These are phyloP conservation scores for Phialophora tarda DNA, from an alignment of 2,329 filamentous ascomycete species.

Conservation along the genomic window DNA sequence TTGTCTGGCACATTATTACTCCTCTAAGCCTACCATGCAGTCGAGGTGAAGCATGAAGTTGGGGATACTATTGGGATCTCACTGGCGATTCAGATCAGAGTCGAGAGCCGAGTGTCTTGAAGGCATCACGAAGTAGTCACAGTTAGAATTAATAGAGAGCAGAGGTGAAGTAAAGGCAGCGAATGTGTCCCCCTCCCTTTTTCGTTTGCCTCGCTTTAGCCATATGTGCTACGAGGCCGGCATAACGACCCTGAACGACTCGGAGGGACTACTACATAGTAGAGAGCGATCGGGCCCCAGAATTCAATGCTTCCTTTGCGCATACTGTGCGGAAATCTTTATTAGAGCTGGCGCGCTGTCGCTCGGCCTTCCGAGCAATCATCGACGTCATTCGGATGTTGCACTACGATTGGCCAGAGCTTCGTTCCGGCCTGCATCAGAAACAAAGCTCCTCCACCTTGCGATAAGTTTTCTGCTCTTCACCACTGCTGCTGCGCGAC, in stretches of 20 bases:
- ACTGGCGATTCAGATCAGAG: background rate
- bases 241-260: background rate
- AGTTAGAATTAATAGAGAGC: background rate
- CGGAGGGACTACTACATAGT: background rate
- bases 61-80: too few relatives aligned
- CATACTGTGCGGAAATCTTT: background rate
- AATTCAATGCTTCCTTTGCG: background rate
- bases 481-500: conserved; percentile 9
- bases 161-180: background rate
- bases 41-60: background rate
- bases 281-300: background rate
- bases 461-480: conserved; percentile 14
- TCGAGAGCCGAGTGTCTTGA: background rate
- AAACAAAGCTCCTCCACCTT: conserved; percentile 13
- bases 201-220: background rate
- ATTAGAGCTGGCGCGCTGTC: background rate
- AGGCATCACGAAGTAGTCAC: background rate
- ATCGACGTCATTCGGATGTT: conserved; percentile 4
- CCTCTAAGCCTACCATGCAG: background rate
- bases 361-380: background rate
- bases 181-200: background rate
- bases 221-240: background rate
- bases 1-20: conserved; percentile 48
- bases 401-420: conserved; percentile 8
- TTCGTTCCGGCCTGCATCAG: conserved; percentile 10